A percentile compares a stretch with the other conserved stretches of the same genome.
phyloP scores from a whole-genome alignment of 495 filamentous ascomycete genomes.

The Daldinia grandis region DNA sequence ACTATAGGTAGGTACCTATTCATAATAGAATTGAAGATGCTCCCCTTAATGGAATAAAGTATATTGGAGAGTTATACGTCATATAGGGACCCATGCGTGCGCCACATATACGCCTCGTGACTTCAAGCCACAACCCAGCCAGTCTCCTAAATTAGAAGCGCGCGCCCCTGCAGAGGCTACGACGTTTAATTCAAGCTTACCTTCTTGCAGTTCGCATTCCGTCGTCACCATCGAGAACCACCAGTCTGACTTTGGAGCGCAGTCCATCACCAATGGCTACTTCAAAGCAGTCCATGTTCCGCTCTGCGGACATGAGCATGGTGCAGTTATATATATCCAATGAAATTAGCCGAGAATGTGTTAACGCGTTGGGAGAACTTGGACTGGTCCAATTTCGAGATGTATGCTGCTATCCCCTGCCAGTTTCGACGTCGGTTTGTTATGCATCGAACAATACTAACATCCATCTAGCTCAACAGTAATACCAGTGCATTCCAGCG shows the following conservation, averaged over 20 bases:
- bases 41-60: too few species aligned
- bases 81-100: slow-evolving; percentile 1
- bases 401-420: slow-evolving; percentile 62
- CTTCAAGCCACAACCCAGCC: slow-evolving; percentile 31
- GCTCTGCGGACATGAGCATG: slow-evolving; percentile 99
- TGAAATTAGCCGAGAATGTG: slow-evolving; percentile 96
- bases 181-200: slow-evolving; percentile 25
- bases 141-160: slow-evolving; percentile 13
- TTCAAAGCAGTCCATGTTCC: slow-evolving; percentile 91
- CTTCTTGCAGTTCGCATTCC: slow-evolving; percentile 25
- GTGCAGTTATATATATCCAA: slow-evolving; percentile 99
- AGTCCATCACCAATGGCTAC: slow-evolving; percentile 58
- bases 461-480: slow-evolving; percentile 76
- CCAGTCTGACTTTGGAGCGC: slow-evolving; percentile 36
- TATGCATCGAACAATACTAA: slow-evolving; percentile 32
- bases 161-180: slow-evolving; percentile 39
- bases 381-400: slow-evolving; percentile 96
- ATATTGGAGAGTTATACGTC: too few species aligned
- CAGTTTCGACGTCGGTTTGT: not conserved
- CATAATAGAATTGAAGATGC: too few species aligned
- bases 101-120: slow-evolving; percentile 36
- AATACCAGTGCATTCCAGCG: slow-evolving; percentile 94
- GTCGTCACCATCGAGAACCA: slow-evolving; percentile 34
- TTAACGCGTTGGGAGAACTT: slow-evolving; percentile 94
- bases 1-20: too few species aligned